Conservation (phyloP, 768 basidiomycete genomes). For the Leccinum longicurvipes region DNA sequence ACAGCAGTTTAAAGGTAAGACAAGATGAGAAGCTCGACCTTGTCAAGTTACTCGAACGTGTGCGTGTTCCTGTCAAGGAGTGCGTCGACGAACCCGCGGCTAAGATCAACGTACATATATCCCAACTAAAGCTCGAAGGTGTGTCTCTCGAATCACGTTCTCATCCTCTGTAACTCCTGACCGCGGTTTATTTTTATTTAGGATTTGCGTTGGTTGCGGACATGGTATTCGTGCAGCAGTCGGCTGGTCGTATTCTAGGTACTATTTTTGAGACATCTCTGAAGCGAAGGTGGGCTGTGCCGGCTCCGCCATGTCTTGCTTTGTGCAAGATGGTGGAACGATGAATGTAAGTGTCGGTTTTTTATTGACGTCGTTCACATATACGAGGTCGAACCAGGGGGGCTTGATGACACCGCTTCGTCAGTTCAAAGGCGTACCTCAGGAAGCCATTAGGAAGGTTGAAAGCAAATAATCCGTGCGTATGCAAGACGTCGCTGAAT, state of each 20-base stretch:
- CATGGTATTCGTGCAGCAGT: no score
- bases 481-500: constrained; percentile 7
- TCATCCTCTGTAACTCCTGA: no score
- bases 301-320: constrained; percentile 85
- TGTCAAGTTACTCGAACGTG: constrained; percentile 84
- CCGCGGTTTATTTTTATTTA: no score
- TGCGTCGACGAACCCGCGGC: no score
- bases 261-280: constrained; percentile 97
- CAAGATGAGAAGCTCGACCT: no score
- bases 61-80: constrained; percentile 97
- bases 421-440: no score
- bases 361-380: background rate
- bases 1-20: constrained; percentile 38
- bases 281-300: constrained; percentile 94
- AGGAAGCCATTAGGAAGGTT: constrained; percentile 85
- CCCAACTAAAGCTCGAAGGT: no score
- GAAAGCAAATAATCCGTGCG: constrained; percentile 96
- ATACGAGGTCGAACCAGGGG: constrained; percentile 53
- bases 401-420: constrained; percentile 94
- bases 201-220: no score
- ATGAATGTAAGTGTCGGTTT: constrained; percentile 55
- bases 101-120: no score
- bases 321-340: no score
- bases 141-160: no score
- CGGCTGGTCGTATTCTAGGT: no score